Evolutionary conservation across 2,329 filamentous ascomycete species (phyloP).

Genomic region (Scedosporium dehoogii): DNA sequence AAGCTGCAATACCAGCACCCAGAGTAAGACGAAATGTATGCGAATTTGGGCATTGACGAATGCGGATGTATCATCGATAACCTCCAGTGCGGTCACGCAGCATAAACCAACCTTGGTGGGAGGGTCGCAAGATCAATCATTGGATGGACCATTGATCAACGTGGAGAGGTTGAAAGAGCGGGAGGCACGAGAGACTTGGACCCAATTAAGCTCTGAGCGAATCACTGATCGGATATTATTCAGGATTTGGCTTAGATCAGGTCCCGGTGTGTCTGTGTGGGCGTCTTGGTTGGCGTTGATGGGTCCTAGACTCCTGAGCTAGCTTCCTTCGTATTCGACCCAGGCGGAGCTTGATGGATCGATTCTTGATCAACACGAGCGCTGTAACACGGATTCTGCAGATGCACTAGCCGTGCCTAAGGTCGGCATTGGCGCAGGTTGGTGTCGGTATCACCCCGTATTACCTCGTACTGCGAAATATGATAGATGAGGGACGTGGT

Average conservation of each 20-base stretch:
- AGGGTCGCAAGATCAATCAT: too few species aligned
- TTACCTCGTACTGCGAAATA: neutral
- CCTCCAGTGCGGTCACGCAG: too few species aligned
- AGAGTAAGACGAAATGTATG: too few species aligned
- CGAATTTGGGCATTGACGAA: too few species aligned
- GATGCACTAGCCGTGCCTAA: neutral
- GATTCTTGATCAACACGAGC: neutral
- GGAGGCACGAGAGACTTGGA: neutral
- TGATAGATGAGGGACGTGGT: neutral
- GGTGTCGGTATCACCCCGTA: neutral
- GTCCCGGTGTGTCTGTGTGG: too few species aligned
- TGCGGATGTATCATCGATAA: too few species aligned
- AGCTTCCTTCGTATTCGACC: neutral
- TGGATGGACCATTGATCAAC: too few species aligned
- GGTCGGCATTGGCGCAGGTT: neutral
- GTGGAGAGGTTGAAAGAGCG: neutral
- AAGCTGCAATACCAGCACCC: too few species aligned
- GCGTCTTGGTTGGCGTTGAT: too few species aligned
- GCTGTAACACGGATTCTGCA: neutral
- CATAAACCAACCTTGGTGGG: too few species aligned
- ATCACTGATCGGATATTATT: neutral
- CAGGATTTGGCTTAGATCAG: neutral
- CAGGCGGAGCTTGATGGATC: neutral
- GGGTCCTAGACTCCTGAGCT: too few species aligned
- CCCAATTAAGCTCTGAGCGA: neutral